Evolutionary conservation across 2,329 filamentous ascomycete species (phyloP), one percentile per base, ranked within the genome.

Genomic region (Colletotrichum sp.): DNA sequence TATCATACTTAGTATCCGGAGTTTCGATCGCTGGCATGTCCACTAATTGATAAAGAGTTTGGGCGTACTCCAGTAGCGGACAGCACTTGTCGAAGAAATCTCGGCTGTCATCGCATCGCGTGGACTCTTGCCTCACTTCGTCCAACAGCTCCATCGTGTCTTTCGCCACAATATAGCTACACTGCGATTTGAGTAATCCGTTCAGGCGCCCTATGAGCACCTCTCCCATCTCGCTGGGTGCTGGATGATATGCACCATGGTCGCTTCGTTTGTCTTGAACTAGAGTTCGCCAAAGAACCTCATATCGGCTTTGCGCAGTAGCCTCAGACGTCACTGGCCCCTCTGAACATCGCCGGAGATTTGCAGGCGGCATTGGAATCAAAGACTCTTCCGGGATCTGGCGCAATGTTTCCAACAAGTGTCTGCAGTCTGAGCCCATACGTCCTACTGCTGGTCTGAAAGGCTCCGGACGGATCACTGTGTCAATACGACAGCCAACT

Each of bases 111-210:
- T n/a, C 39, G 39, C 16, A 10, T 44, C 0, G 2, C 18, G 16
- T 44, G 39, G 39, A n/a, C 16, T 44, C 39, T 44, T 44, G 16
- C 5, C 5, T 10, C 36, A 26, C 24, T 26, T 26, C 24, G 24
- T 39, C 36, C 39, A n/a, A 44, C 39, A 44, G 0, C 9, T 44
- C 5, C 2, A 6, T 1, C 0, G 0, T n/a, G 18, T 44, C 39
- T 10, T 44, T 44, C 8, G 39, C 39, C 39, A 44, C 18, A 44
- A 44, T 10, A 0, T 44, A 44, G 24, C 24, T 26, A 44, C 39
- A 44, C 1, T 44, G 39, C 3, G 39, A 3, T 44, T 1, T 3
- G 8, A 44, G 39, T 44, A 44, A 44, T 44, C 5, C 0, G 16
- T 44, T 6, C 18, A 44, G 39, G 39, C 5, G 9, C 39, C 5